Evolutionary conservation across 2,329 filamentous ascomycete species (phyloP).

Genomic region (Shiraia bambusicola): DNA sequence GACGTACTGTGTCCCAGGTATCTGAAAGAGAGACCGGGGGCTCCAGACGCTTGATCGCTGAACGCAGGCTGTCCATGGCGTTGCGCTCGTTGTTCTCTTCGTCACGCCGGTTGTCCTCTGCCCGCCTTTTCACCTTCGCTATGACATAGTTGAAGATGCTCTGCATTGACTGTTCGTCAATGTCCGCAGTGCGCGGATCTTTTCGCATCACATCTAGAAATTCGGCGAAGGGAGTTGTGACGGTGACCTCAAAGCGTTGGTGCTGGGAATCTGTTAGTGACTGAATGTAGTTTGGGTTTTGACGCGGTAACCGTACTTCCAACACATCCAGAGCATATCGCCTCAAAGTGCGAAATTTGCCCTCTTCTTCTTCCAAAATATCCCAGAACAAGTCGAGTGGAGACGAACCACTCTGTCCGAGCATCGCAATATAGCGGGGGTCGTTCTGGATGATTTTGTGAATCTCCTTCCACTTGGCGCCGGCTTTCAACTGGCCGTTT

Average conservation of each 20-base stretch:
- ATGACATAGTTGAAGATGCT: slow-evolving; percentile 86
- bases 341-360: slow-evolving; percentile 74
- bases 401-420: slow-evolving; percentile 80
- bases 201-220: slow-evolving; percentile 79
- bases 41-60: slow-evolving; percentile 84
- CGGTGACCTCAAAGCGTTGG: slow-evolving; percentile 85
- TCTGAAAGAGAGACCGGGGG: slow-evolving; percentile 77
- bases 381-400: slow-evolving; percentile 97
- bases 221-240: slow-evolving; percentile 84
- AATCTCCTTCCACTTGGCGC: slow-evolving; percentile 85
- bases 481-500: slow-evolving; percentile 81
- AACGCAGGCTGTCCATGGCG: slow-evolving; percentile 80
- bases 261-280: slow-evolving; percentile 57
- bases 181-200: slow-evolving; percentile 84
- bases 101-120: slow-evolving; percentile 79
- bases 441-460: slow-evolving; percentile 75
- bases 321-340: slow-evolving; percentile 87
- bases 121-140: slow-evolving; percentile 79
- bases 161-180: slow-evolving; percentile 75
- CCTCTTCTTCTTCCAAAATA: slow-evolving; percentile 88
- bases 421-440: slow-evolving; percentile 77
- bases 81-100: slow-evolving; percentile 83
- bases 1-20: slow-evolving; percentile 84
- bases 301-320: slow-evolving; percentile 64
- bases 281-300: neutral